Conservation (phyloP, 257 asterid genomes). For the Capsicum chinense region DNA sequence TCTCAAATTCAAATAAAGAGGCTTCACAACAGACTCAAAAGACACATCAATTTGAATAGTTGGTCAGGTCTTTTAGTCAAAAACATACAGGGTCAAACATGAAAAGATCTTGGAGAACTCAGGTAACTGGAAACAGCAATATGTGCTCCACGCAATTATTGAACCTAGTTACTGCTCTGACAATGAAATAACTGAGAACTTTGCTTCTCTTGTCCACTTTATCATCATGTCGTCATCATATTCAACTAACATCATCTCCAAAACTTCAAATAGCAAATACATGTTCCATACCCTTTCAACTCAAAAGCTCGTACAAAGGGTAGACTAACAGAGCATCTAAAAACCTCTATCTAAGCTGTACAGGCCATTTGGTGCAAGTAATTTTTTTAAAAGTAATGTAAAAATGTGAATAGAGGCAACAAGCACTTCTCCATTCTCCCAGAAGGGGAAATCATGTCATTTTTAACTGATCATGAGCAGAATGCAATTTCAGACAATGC, state of each 20-base stretch:
- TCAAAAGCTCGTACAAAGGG: neutral
- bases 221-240: constrained; percentile 10
- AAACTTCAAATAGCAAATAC: neutral
- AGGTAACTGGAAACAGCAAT: neutral
- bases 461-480: constrained; percentile 13
- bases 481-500: neutral
- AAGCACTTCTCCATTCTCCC: constrained; percentile 4
- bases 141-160: neutral
- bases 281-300: neutral
- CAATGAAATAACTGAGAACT: neutral
- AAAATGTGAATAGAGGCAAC: neutral
- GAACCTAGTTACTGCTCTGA: constrained; percentile 22
- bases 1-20: constrained; percentile 25
- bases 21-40: constrained; percentile 19
- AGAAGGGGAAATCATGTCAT: constrained; percentile 1
- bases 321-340: constrained; percentile 1
- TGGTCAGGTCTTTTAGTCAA: constrained; percentile 9
- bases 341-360: constrained; percentile 14
- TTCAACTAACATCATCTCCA: constrained; percentile 22
- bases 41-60: neutral
- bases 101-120: constrained; percentile 13
- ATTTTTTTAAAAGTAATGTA: neutral
- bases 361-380: constrained; percentile 24
- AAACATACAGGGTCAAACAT: neutral
- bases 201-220: constrained; percentile 14